Conservation (phyloP, 768 basidiomycete species). For the Lactarius hengduanensis region DNA sequence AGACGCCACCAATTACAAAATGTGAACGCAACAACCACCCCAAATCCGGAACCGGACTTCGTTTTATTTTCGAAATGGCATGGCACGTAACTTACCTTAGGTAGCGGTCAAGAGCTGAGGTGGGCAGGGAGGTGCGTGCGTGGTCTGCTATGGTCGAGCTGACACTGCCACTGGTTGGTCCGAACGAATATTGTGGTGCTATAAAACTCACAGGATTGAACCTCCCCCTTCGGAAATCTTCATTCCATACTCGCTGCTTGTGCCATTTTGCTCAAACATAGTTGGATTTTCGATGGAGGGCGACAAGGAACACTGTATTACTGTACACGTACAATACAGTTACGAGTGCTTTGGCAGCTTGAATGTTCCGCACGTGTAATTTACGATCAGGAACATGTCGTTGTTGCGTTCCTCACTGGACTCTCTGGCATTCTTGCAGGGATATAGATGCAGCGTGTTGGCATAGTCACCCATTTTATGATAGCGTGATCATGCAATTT, state of each 20-base stretch:
- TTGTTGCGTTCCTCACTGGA: not conserved
- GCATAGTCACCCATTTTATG: not conserved
- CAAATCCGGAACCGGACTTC: not conserved
- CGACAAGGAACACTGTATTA: too few species aligned
- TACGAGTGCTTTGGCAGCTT: not conserved
- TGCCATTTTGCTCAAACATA: too few species aligned
- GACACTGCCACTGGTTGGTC: not conserved
- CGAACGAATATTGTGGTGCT: too few species aligned
- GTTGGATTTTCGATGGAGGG: too few species aligned
- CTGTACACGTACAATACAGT: too few species aligned
- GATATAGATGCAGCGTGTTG: too few species aligned
- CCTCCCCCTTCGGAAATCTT: too few species aligned
- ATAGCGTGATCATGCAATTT: not conserved
- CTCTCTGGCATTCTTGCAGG: too few species aligned
- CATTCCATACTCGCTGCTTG: too few species aligned
- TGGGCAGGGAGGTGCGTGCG: not conserved
- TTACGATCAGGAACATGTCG: not conserved
- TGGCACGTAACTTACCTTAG: not conserved
- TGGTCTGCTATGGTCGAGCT: not conserved
- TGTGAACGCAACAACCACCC: not conserved
- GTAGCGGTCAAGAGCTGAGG: not conserved
- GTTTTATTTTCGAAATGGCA: not conserved
- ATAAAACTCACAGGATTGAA: not conserved
- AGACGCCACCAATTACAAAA: not conserved
- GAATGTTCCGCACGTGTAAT: not conserved